These are phyloP conservation scores for Phytophthora megakarya DNA, from an alignment of 352 stramenopile species.

Conservation along the genomic window DNA sequence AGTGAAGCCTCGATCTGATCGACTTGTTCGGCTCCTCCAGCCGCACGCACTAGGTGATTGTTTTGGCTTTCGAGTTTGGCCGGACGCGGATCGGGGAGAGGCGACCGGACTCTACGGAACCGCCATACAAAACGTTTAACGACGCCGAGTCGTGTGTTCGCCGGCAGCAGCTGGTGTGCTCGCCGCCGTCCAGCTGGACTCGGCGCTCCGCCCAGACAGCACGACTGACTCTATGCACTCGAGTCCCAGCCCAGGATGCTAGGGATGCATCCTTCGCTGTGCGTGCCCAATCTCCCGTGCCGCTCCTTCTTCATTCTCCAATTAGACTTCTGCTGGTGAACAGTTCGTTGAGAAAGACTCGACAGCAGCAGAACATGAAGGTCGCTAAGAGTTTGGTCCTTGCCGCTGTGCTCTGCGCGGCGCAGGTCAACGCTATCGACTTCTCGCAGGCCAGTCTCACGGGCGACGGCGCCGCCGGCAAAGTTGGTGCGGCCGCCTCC, in stretches of 20 bases:
- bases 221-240: constrained; percentile 33
- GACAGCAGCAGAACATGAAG: constrained; percentile 38
- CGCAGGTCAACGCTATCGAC: constrained; percentile 59
- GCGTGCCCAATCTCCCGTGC: constrained; percentile 6
- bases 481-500: constrained; percentile 10
- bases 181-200: constrained; percentile 15
- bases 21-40: constrained; percentile 8
- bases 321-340: constrained; percentile 35
- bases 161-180: constrained; percentile 14
- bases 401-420: constrained; percentile 55
- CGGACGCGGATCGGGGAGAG: neutral
- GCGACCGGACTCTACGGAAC: constrained; percentile 24
- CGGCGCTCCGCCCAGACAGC: constrained; percentile 14
- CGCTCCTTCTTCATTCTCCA: constrained; percentile 35
- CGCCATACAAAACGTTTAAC: constrained; percentile 10
- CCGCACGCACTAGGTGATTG: constrained; percentile 5
- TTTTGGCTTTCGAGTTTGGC: neutral
- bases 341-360: constrained; percentile 7
- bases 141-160: constrained; percentile 27
- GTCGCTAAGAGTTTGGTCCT: constrained; percentile 53
- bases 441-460: constrained; percentile 38
- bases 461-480: constrained; percentile 25
- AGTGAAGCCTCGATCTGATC: constrained; percentile 13
- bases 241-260: constrained; percentile 31
- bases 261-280: neutral